Evolutionary conservation across 805 yeast species (phyloP).

Genomic region (Candida arabinofermentans): DNA sequence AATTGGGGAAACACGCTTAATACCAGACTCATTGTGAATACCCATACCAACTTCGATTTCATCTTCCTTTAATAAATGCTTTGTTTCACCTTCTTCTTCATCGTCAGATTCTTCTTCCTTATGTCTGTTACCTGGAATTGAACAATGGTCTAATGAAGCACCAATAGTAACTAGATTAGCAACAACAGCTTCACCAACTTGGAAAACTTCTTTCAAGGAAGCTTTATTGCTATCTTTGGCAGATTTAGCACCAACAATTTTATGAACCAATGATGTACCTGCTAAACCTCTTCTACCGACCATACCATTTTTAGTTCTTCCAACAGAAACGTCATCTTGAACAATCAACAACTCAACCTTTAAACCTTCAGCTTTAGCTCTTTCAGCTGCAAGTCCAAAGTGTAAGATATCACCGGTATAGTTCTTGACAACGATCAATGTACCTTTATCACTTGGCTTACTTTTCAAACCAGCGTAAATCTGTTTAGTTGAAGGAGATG

Average conservation of each 20-base stretch:
- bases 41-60: conserved; percentile 94
- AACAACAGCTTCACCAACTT: conserved; percentile 57
- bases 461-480: conserved; percentile 69
- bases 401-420: conserved; percentile 94
- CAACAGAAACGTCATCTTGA: conserved; percentile 93
- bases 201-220: conserved; percentile 49
- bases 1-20: conserved; percentile 55
- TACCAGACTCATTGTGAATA: conserved; percentile 93
- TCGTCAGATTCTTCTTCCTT: conserved; percentile 38
- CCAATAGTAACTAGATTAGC: conserved; percentile 79
- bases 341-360: conserved; percentile 71
- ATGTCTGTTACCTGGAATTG: conserved; percentile 74
- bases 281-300: conserved; percentile 95
- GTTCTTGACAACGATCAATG: conserved; percentile 78
- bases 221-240: conserved; percentile 26
- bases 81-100: conserved; percentile 32
- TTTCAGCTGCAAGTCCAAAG: conserved; percentile 87
- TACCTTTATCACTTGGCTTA: conserved; percentile 52
- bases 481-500: conserved; percentile 86
- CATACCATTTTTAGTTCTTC: conserved; percentile 81
- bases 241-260: conserved; percentile 68
- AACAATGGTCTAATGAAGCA: conserved; percentile 83
- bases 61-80: conserved; percentile 42
- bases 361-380: conserved; percentile 76
- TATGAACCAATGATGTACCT: conserved; percentile 85